Base-by-base conservation (phyloP, 805 yeast species). In the Starmera quercuum region DNA sequence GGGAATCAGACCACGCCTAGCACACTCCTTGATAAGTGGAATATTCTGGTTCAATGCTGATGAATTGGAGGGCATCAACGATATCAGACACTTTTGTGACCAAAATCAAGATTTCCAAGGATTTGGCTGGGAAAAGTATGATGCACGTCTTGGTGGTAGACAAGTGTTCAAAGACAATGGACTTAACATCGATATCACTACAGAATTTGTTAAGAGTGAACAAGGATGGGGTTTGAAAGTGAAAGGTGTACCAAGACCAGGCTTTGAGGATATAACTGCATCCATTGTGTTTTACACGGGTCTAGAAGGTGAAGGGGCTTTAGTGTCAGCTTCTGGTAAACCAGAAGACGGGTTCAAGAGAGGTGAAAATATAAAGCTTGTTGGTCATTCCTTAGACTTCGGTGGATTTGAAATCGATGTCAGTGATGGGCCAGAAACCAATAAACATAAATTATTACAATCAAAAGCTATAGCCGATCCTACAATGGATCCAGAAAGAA, bases 101-200 rank as follows among this genome's bases (percentile, higher is more conserved):
- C 87, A 78, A 45, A 63, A 63, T 24, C 90, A 87, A 47, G 71
- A 76, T 32, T 66, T 87, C 60, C 67, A 66, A 17, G 76, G 73
- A 34, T 90, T 83, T 45, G 85, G 88, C 18, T 92, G 97, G 96
- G 66, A 73, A n/a, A 62, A 66, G 24, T 92, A 82, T 54, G 97
- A 92, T 52, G 87, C 96, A 5, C 68, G 97, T 42, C 32, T 58
- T 11, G 98, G 98, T 17, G 98, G 98, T 0, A 64, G 71, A 39
- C 90, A 92, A 51, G 63, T 72, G 2, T 76, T 92, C 20, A 59
- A 65, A 24, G 98, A 92, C 53, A 56, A 60, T 15, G 82, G 72
- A 22, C 71, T 76, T 40, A 74, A 75, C 35, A 56, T 87, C 4
- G 71, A 72, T 35, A 47, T 92, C 26, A 71, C 74, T 0, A 75